Evolutionary conservation across 129 eudicot genomes (phyloP).

Genomic region (Gnaphalium uliginosum): DNA sequence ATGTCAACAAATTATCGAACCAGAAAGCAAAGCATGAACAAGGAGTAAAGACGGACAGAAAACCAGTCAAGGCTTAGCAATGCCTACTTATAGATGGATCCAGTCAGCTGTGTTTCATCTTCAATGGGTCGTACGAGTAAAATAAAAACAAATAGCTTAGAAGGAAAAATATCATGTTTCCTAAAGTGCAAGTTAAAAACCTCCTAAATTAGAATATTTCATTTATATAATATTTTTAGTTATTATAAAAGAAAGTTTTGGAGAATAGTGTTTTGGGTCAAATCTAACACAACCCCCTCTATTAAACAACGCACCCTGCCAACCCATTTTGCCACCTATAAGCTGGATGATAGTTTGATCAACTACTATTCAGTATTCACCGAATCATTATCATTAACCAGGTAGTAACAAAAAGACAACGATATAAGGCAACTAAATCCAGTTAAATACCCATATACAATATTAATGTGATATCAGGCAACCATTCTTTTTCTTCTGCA

Average conservation of each 20-base stretch:
- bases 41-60: not conserved
- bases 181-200: not conserved
- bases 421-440: not conserved
- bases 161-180: not conserved
- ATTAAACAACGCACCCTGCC: no score
- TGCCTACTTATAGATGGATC: not conserved
- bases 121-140: no score
- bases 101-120: not conserved
- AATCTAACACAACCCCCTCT: not conserved
- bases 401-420: not conserved
- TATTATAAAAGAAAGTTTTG: not conserved
- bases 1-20: not conserved
- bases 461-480: not conserved
- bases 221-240: no score
- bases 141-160: not conserved
- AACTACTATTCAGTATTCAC: slow-evolving; percentile 9
- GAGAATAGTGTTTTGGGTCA: not conserved
- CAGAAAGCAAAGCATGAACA: not conserved
- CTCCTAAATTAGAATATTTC: not conserved
- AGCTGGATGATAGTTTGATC: not conserved
- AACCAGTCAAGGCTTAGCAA: not conserved
- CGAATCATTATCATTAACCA: slow-evolving; percentile 14
- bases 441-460: not conserved
- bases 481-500: not conserved
- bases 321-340: not conserved